phyloP scores from a whole-genome alignment of 345 rosid species.

The Sapria himalayana region DNA sequence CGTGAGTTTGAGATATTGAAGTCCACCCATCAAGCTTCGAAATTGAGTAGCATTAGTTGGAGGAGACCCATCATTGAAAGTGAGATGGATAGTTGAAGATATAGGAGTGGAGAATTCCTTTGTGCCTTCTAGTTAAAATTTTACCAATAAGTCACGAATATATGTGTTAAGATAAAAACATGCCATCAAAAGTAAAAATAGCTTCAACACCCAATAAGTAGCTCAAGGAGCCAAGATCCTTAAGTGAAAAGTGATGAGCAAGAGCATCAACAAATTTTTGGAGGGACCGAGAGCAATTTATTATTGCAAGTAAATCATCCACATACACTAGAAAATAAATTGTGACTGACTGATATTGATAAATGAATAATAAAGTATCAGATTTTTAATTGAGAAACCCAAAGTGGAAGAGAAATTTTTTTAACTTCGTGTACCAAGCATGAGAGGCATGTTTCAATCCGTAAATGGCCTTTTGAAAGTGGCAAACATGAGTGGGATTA shows the following conservation, averaged over 20 bases:
- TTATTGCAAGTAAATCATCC: not conserved
- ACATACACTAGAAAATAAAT: conserved; percentile 4
- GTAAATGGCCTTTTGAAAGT: no score
- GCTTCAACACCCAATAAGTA: conserved; percentile 4
- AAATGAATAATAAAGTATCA: not conserved
- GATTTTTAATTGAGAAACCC: not conserved
- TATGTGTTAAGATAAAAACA: not conserved
- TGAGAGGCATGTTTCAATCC: not conserved
- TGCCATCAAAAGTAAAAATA: not conserved
- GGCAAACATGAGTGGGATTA: not conserved
- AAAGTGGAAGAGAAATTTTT: not conserved
- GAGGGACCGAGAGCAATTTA: not conserved
- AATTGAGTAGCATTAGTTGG: not conserved
- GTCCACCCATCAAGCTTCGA: not conserved
- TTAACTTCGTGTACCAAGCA: not conserved
- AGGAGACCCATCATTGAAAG: not conserved
- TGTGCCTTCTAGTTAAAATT: not conserved
- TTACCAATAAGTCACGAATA: not conserved
- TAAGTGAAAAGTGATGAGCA: not conserved
- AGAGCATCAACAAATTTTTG: not conserved
- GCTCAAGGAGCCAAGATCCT: not conserved
- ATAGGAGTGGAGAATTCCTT: not conserved
- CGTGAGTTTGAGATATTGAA: not conserved
- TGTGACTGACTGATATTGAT: accelerated
- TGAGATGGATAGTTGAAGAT: accelerated